phyloP scores from a whole-genome alignment of 176 grass and related monocot genomes.

The Carex pumila region DNA sequence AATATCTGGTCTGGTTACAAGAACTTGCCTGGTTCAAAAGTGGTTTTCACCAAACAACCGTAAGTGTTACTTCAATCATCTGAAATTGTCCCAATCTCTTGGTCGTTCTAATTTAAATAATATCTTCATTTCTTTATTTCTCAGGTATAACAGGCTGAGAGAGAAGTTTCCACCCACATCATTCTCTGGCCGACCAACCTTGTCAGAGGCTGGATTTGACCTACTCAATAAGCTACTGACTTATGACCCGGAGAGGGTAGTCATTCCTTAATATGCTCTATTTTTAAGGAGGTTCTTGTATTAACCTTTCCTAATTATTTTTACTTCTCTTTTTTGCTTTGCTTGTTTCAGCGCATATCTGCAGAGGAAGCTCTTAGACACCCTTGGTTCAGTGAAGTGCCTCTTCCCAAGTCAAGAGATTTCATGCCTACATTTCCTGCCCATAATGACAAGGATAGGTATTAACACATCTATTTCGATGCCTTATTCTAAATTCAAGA shows the following conservation, averaged over 20 bases:
- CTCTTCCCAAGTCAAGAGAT: constrained; percentile 80
- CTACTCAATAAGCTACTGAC: constrained; percentile 77
- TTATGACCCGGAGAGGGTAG: constrained; percentile 82
- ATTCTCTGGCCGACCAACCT: constrained; percentile 31
- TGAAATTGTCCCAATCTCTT: not conserved
- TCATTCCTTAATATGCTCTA: not conserved
- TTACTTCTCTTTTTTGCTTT: constrained; percentile 9
- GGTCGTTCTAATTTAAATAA: not conserved
- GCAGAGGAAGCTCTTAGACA: constrained; percentile 76
- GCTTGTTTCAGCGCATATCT: constrained; percentile 38
- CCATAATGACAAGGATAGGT: constrained; percentile 90
- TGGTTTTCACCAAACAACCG: constrained; percentile 68
- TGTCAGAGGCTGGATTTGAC: constrained; percentile 91
- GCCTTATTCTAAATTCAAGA: not conserved
- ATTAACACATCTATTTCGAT: not conserved
- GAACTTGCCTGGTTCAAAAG: constrained; percentile 55
- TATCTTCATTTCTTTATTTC: not conserved
- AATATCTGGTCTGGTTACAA: constrained; percentile 69
- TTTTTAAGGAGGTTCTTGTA: not conserved
- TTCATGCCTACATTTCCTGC: constrained; percentile 91
- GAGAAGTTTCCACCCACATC: constrained; percentile 56
- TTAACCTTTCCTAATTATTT: not conserved
- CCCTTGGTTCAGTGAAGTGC: constrained; percentile 80
- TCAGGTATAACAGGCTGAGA: constrained; percentile 57
- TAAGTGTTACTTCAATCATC: constrained; percentile 26